phyloP scores from a whole-genome alignment of 352 stramenopile species.

The Phytophthora brassicae region DNA sequence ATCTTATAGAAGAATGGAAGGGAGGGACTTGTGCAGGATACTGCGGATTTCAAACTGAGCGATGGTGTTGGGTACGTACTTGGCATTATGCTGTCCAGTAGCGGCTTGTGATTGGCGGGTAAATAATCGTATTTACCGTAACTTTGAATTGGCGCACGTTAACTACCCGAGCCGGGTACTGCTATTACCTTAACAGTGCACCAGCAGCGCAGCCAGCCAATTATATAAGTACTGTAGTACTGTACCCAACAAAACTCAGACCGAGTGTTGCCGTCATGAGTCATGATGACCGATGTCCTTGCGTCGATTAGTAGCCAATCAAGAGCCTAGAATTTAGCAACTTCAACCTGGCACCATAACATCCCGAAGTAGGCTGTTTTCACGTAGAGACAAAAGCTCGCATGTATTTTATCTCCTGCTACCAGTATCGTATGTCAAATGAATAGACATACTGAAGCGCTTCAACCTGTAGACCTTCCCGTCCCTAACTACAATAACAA shows the following conservation, averaged over 20 bases:
- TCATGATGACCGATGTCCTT: conserved; percentile 1
- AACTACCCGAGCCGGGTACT: too few species aligned
- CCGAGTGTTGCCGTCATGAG: too few species aligned
- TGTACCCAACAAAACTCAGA: too few species aligned
- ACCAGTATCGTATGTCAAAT: too few species aligned
- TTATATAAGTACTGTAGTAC: too few species aligned
- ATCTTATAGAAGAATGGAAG: conserved; percentile 12
- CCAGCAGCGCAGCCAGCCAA: too few species aligned
- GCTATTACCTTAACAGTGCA: too few species aligned
- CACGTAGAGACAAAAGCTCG: too few species aligned
- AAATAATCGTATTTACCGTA: conserved; percentile 7
- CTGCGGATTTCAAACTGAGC: conserved; percentile 25
- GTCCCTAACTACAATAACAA: conserved; percentile 25
- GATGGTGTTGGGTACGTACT: background rate
- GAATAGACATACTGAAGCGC: too few species aligned
- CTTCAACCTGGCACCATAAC: conserved; percentile 31
- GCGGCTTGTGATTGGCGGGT: conserved; percentile 16
- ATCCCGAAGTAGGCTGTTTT: too few species aligned
- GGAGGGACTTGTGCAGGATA: conserved; percentile 1
- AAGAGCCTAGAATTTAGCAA: background rate
- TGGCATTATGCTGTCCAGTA: background rate
- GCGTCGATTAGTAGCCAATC: conserved; percentile 12
- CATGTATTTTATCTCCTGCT: conserved; percentile 14
- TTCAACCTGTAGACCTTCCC: conserved; percentile 6
- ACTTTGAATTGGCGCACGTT: too few species aligned